phyloP scores from a whole-genome alignment of 2,329 filamentous ascomycete species.

The Aspergillus viridinutans region DNA sequence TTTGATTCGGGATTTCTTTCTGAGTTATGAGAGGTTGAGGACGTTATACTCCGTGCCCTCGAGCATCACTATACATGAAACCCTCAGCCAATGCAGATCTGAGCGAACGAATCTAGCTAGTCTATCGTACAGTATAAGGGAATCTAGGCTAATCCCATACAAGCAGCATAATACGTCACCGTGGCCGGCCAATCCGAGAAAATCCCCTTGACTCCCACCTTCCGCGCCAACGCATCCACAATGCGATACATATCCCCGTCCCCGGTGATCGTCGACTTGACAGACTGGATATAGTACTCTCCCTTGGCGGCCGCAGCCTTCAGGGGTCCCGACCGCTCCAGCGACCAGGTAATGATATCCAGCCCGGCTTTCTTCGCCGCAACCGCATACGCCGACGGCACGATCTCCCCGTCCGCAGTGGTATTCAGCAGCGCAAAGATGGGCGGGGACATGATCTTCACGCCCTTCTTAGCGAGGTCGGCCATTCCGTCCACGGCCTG shows the following conservation, averaged over 20 bases:
- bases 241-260: slow-evolving; percentile 20
- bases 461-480: slow-evolving; percentile 9
- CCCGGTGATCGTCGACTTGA: slow-evolving; percentile 7
- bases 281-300: slow-evolving; percentile 13
- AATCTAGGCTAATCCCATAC: slow-evolving; percentile 11
- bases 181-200: slow-evolving; percentile 20
- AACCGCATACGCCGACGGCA: slow-evolving; percentile 14
- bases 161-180: slow-evolving; percentile 17
- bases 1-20: too few relatives aligned
- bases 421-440: slow-evolving; percentile 16
- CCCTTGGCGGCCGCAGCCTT: slow-evolving; percentile 10
- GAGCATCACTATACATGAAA: too few relatives aligned
- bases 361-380: slow-evolving; percentile 14
- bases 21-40: too few relatives aligned
- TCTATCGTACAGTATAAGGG: too few relatives aligned
- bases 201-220: slow-evolving; percentile 15
- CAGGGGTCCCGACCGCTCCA: slow-evolving; percentile 15
- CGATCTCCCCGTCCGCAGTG: slow-evolving; percentile 12
- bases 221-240: slow-evolving; percentile 15
- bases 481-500: slow-evolving; percentile 10
- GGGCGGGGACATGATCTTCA: slow-evolving; percentile 14
- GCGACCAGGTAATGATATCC: slow-evolving; percentile 16
- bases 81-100: too few relatives aligned
- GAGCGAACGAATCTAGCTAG: not conserved
- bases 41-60: too few relatives aligned